phyloP scores from a whole-genome alignment of 2,329 filamentous ascomycete species.

The Fusarium sp. region DNA sequence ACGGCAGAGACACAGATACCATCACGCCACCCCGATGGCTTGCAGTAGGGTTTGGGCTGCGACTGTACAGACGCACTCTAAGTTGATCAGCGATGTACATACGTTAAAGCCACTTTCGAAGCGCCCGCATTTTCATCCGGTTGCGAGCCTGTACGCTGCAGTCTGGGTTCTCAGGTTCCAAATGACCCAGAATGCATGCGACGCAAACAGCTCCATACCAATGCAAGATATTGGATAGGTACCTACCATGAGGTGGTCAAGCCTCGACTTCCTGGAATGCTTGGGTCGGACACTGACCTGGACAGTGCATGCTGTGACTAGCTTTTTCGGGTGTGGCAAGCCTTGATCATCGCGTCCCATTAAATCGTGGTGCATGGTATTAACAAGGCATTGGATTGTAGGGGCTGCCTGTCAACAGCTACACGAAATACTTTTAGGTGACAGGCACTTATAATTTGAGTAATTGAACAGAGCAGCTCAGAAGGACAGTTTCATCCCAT shows the following conservation, averaged over 20 bases:
- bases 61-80: background rate
- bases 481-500: no score
- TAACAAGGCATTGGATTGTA: no score
- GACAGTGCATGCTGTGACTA: background rate
- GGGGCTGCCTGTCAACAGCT: no score
- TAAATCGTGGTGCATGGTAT: no score
- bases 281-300: constrained; percentile 5
- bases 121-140: background rate
- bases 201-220: constrained; percentile 6
- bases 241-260: background rate
- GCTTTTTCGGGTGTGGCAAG: background rate
- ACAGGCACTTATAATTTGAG: no score
- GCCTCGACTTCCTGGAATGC: background rate
- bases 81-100: background rate
- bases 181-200: background rate
- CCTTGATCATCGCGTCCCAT: background rate
- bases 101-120: background rate
- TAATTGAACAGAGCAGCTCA: no score
- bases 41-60: background rate
- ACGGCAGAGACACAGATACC: background rate
- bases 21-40: constrained; percentile 4
- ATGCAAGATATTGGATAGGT: background rate
- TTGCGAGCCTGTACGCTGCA: background rate
- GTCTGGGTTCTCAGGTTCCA: no score
- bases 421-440: no score